Base-by-base conservation (phyloP, 139 green algal species). In the Chlorella sp. region DNA sequence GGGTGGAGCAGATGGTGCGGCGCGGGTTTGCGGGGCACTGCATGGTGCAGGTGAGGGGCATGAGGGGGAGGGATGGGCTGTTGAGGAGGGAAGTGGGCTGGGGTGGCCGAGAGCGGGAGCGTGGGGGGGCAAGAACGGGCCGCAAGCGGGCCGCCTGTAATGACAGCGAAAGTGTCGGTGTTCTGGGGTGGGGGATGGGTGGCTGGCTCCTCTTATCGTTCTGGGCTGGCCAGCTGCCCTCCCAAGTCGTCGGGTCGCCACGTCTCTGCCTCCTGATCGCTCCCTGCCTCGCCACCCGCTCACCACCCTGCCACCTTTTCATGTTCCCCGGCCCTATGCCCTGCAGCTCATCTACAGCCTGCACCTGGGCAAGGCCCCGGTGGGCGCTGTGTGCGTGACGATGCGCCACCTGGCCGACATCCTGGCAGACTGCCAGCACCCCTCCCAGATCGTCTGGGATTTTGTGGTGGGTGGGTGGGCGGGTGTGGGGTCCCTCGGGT, bases 1-100 rank as follows among this genome's bases (percentile, higher is more conserved):
- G 81, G n/a, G 81, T 86, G 57, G 81, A 86, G 57, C 81, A 75
- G 53, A 73, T 86, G 81, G 81, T 86, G 57, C 81, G 81, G 57
- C 53, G 57, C 2, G 81, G 57, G n/a, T 42, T 86, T n/a, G 81
- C 34, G n/a, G 81, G 81, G 53, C 81, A 86, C 57, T 73, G 81
- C 81, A 75, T 86, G 81, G 57, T 86, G 81, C 81, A 86, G 76
- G 76, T 82, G 32, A 48, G 76, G 28, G 36, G 15, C 2, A 3
- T 36, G 26, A n/a, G n/a, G n/a, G 71, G 48, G 48, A 57, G 48
- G 48, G 48, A 9, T 57, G 48, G 48, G 48, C 7, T 57, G n/a
- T n/a, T 5, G 9, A 57, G 48, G 7, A 57, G 48, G 48, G 48
- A 57, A 9, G n/a, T n/a, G n/a, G n/a, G n/a, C n/a, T n/a, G n/a